Evolutionary conservation across 345 rosid genomes (phyloP), one percentile per base, ranked within the genome.

Genomic region (Durio zibethinus): DNA sequence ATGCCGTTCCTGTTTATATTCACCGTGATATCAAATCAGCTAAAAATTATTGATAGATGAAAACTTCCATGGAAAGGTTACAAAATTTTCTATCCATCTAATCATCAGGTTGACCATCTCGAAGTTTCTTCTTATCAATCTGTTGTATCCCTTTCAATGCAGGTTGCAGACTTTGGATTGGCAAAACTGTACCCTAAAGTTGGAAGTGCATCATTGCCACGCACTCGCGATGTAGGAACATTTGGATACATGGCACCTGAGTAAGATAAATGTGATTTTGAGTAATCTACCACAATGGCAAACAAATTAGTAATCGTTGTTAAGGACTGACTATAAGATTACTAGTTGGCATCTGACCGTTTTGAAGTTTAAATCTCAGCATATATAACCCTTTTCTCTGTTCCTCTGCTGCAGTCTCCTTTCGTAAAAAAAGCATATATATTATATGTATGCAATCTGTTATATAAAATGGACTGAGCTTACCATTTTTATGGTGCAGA

Each of bases 171-270:
- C 88, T 94, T 94, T 80, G 97, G 98, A 42, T 90, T 94, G 77
- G 83, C 98, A 43, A 94, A 91, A 76, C 85, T 93, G 66, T 89
- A 4, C n/a, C n/a, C 93, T 48, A 93, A 91, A 83, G 92, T 87
- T 33, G 98, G 95, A 79, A 80, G 92, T 76, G 12, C 85, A 54
- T 8, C 21, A 50, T 87, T 92, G 1, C 80, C 84, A 23, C 90
- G 80, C 36, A 86, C 93, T 18, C 89, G 91, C 69, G 93, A 92
- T 38, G 95, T 91, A 81, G 98, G 98, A 43, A 94, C 98, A 69
- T 94, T 94, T 84, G 98, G 98, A 83, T 94, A 94, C 84, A 91
- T 94, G 98, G 91, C 97, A 31, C 98, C 98, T 0, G 98, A 94
- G 98, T 94, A 87, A 86, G 91, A 74, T 78, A n/a, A 48, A 42